Base-by-base conservation (phyloP, 129 eudicot species). In the Arctium minus region DNA sequence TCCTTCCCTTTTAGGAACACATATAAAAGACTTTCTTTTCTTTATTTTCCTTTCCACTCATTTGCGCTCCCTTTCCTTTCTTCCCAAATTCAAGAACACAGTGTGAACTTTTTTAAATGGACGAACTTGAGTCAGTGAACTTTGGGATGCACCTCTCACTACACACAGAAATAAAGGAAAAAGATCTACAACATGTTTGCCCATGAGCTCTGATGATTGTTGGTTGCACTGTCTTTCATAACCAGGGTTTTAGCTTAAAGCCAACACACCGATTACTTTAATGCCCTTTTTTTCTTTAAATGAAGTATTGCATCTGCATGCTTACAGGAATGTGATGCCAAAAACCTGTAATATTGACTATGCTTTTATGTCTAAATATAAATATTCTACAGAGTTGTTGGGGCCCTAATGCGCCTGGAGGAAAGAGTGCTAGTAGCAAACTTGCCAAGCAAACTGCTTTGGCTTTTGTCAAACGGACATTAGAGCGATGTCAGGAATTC, bases 361-460 rank as follows among this genome's bases (percentile, higher is more conserved):
- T 76, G 10, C 11, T 5, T 37, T 65, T 37, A 29, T 74, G 27
- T 81, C 18, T 67, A 18, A 5, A 56, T 56, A 17, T 71, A 12
- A 15, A 79, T 36, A 0, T 50, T 77, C 35, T 6, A 30, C 90
- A 92, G 97, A 87, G 77, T 76, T 92, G 93, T 77, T 83, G 90
- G 91, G 92, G 93, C 53, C 86, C 97, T 33, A 84, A 87, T 81
- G 89, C 89, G 38, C 79, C 86, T 78, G 93, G 90, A 50, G 86
- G 88, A 79, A 93, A 91, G 82, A 76, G 91, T 82, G 84, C 85
- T 33, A 82, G 82, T 80, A 79, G 96, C 80, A 91, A 93, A 86
- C 85, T 91, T 84, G 93, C 93, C 30, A 91, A 89, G 79, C 96
- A 93, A 84, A 89, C 92, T 64, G 90, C 96, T 70, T 84, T 93